Percentiles rank a stretch among this genome's conserved stretches.
Conservation (phyloP, 768 basidiomycete genomes). For the Mycena metata region DNA sequence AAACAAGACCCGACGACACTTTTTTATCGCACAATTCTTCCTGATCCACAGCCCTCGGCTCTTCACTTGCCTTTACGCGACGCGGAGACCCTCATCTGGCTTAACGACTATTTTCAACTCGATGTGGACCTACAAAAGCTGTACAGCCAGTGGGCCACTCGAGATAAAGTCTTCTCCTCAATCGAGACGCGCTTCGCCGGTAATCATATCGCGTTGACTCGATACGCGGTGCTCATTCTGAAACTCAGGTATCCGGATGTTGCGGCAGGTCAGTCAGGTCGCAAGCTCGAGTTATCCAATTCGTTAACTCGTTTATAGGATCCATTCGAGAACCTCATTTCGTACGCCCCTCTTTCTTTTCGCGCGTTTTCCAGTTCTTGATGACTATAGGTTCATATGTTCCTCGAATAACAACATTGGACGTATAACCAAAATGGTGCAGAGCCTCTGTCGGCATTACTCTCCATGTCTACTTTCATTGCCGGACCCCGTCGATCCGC, state of each 20-base stretch:
- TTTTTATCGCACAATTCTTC: constrained; percentile 80
- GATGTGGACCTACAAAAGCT: constrained; percentile 77
- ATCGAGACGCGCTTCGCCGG: constrained; percentile 79
- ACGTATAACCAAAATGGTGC: constrained; percentile 95
- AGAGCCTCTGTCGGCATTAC: constrained; percentile 82
- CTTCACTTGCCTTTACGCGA: constrained; percentile 56
- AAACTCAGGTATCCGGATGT: constrained; percentile 59
- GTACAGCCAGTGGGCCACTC: constrained; percentile 80
- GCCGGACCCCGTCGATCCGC: constrained; percentile 48
- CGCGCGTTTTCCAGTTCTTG: constrained; percentile 3
- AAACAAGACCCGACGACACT: constrained; percentile 77
- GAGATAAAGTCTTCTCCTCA: constrained; percentile 81
- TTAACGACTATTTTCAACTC: constrained; percentile 92
- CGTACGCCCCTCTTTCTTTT: constrained; percentile 65
- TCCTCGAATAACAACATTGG: constrained; percentile 97
- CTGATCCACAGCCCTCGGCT: constrained; percentile 56
- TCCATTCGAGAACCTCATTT: constrained; percentile 95
- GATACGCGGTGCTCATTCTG: neutral
- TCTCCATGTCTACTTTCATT: constrained; percentile 75
- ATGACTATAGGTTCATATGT: constrained; percentile 86
- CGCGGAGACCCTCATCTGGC: constrained; percentile 78
- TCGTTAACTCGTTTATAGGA: constrained; percentile 56
- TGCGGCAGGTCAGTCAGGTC: constrained; percentile 67
- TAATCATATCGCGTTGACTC: constrained; percentile 53
- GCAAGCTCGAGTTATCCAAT: neutral